A percentile compares a stretch with the other conserved stretches of the same genome.
phyloP scores from a whole-genome alignment of 345 rosid genomes.

The Nephelium lappaceum region DNA sequence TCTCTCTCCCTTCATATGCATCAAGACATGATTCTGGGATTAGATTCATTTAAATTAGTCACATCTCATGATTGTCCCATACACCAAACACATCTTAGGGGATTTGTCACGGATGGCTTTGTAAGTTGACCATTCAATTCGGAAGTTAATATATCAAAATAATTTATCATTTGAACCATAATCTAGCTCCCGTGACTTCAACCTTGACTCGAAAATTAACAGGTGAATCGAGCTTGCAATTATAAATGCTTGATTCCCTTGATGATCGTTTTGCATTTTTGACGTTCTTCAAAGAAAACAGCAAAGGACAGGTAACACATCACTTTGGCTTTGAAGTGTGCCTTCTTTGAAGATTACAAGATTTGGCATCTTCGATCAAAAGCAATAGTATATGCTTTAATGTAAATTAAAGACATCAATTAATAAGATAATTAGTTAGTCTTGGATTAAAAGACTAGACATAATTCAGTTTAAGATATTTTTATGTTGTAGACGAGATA shows the following conservation, averaged over 20 bases:
- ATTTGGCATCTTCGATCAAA: neutral
- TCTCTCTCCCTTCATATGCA: too few relatives aligned
- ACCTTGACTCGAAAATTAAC: neutral
- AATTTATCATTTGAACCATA: neutral
- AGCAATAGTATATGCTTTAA: neutral
- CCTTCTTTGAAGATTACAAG: conserved; percentile 5
- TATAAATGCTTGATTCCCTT: neutral
- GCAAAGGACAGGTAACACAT: neutral
- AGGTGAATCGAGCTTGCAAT: neutral
- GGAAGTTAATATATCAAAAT: too few relatives aligned
- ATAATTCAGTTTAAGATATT: neutral
- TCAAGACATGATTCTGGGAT: neutral
- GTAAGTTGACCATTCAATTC: neutral
- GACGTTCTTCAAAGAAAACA: neutral
- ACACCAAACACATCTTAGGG: too few relatives aligned
- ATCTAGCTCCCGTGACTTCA: conserved; percentile 8
- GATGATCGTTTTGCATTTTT: neutral
- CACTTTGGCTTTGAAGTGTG: neutral
- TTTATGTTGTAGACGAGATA: too few relatives aligned
- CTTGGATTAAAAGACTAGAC: neutral
- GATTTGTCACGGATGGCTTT: neutral
- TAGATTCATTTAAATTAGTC: too few relatives aligned
- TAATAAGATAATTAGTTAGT: neutral
- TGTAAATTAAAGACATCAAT: too few relatives aligned
- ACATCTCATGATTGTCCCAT: neutral